These are phyloP conservation scores for Actinomortierella wolfii DNA, from an alignment of 371 early-diverging fungal species.

Conservation along the genomic window DNA sequence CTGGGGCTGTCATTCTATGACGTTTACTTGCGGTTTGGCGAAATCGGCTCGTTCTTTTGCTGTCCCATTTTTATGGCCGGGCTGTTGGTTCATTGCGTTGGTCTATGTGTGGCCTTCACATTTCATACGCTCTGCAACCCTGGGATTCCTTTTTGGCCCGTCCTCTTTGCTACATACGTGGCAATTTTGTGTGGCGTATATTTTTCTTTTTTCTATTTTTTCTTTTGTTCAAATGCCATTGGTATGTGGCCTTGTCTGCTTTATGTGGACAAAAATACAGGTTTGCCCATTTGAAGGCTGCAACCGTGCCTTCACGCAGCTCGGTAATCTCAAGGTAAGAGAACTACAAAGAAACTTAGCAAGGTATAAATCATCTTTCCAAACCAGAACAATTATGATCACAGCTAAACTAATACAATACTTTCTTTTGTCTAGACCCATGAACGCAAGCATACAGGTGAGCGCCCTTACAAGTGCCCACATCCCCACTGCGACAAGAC, in stretches of 20 bases:
- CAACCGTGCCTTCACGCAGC: conserved; percentile 58
- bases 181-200: conserved; percentile 16
- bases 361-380: too few relatives aligned
- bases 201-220: conserved; percentile 2
- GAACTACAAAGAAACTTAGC: too few relatives aligned
- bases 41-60: conserved; percentile 1
- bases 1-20: conserved; percentile 13
- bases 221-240: neutral
- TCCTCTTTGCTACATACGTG: conserved; percentile 13
- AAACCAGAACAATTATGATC: too few relatives aligned
- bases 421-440: conserved; percentile 57
- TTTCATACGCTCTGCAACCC: conserved; percentile 39
- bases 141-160: conserved; percentile 34
- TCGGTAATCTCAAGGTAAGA: conserved; percentile 65
- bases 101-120: conserved; percentile 20
- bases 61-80: conserved; percentile 11
- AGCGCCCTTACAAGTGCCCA: conserved; percentile 66
- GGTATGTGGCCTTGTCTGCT: too few relatives aligned
- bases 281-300: conserved; percentile 49
- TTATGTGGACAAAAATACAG: conserved; percentile 3
- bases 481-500: conserved; percentile 67
- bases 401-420: conserved; percentile 12
- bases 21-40: conserved; percentile 16
- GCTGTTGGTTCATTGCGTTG: conserved; percentile 46
- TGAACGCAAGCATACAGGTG: conserved; percentile 73